These are phyloP conservation scores for Annona squamosa DNA, from an alignment of 164 flowering plant species.

Conservation along the genomic window DNA sequence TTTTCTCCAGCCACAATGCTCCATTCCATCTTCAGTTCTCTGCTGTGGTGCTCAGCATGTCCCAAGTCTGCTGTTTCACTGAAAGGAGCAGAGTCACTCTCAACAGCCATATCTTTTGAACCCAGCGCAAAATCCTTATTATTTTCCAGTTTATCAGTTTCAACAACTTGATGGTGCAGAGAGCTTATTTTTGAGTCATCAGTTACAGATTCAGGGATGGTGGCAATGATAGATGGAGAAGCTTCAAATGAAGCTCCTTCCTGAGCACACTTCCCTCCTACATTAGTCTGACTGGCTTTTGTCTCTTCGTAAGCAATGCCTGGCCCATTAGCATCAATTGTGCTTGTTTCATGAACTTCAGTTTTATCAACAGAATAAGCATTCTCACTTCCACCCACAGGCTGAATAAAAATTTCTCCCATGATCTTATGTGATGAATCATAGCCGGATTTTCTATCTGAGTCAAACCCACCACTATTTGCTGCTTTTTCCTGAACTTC, in stretches of 20 bases:
- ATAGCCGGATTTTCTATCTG: constrained; percentile 10
- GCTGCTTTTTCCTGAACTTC: constrained; percentile 6
- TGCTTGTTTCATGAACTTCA: constrained; percentile 9
- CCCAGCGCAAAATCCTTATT: constrained; percentile 6
- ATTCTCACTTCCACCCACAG: constrained; percentile 1
- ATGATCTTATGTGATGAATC: not conserved
- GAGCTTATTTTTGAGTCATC: not conserved
- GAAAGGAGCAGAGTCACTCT: not conserved
- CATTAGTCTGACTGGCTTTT: constrained; percentile 11
- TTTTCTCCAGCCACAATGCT: constrained; percentile 4
- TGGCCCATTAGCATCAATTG: not conserved
- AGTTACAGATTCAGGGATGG: constrained; percentile 12
- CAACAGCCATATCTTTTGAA: constrained; percentile 6
- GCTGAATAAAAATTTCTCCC: not conserved
- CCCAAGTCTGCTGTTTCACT: not conserved
- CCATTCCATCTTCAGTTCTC: not conserved
- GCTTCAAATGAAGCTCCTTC: constrained; percentile 8
- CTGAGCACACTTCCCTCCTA: not conserved
- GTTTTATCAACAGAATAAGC: constrained; percentile 9
- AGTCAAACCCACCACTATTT: constrained; percentile 2
- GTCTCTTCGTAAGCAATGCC: constrained; percentile 6
- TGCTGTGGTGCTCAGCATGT: not conserved
- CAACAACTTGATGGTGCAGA: not conserved
- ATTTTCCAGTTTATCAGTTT: constrained; percentile 5
- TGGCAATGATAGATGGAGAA: not conserved